Base-by-base conservation (phyloP, 495 filamentous ascomycete genomes). In the Mytilinidion resinicola region DNA sequence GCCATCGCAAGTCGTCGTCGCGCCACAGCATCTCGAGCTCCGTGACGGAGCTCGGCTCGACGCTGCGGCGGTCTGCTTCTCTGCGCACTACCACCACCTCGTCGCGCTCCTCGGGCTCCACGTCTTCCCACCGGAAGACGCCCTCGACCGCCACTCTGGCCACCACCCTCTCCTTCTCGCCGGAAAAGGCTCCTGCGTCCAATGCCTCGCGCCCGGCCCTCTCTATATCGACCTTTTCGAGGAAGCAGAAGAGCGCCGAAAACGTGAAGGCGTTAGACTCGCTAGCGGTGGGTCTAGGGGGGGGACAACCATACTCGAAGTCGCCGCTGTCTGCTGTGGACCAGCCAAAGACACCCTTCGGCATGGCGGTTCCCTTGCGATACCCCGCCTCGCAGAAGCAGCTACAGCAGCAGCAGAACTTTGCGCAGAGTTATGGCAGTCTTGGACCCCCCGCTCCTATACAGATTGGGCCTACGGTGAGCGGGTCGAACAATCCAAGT, bases 401-500 rank as follows among this genome's bases (percentile, higher is more conserved):
- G 47, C 48, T 62, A 8, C 53, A 59, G 51, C 41, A 54, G 56
- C 51, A 62, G 52, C 43, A 35, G 54, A 37, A 14, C 50, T 49
- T 50, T 46, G 60, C 47, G 0, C 39, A 35, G 55, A 43, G 36
- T 42, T 37, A 57, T 48, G 64, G 62, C 14, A 49, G 46, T 12
- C 57, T 68, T 9, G 63, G 53, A 4, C 57, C 58, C 11, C 61
- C 63, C 14, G 51, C 61, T 1, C 52, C 65, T 10, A 56, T 68
- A 9, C 25, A 58, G 20, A 49, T 57, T 9, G 43, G 46, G 6
- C 15, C 46, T 9, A 30, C 53, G 43, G 58, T 47, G 38, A 47
- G 35, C 33, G 62, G 79, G n/a, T 77, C 78, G 11, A 79, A 82
- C 59, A 88, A 83, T 66, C 86, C 87, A 14, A 75, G 80, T 46